Conservation (phyloP, 768 basidiomycete genomes). For the Hypholoma fasciculare region DNA sequence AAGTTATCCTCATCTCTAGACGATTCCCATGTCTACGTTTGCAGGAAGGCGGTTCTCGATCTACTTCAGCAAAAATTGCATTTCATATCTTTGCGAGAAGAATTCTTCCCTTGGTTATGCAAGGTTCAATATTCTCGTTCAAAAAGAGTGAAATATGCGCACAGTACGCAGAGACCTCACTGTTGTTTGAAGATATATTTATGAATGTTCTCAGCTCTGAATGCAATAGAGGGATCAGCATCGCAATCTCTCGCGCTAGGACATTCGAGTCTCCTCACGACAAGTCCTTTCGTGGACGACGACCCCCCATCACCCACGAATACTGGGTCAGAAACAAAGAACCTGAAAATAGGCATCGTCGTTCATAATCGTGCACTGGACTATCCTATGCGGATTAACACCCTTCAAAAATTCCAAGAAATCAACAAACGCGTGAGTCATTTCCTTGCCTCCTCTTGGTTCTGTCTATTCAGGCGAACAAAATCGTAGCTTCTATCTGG, state of each 20-base stretch:
- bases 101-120: conserved; percentile 91
- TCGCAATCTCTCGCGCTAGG: conserved; percentile 52
- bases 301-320: conserved; percentile 43
- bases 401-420: conserved; percentile 73
- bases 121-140: conserved; percentile 76
- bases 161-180: conserved; percentile 35
- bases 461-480: not conserved
- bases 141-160: conserved; percentile 59
- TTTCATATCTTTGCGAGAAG: conserved; percentile 84
- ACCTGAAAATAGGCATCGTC: conserved; percentile 64
- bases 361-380: conserved; percentile 55
- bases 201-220: conserved; percentile 38
- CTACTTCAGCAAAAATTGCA: conserved; percentile 65
- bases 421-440: conserved; percentile 71
- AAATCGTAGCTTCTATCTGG: conserved; percentile 49
- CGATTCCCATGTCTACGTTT: conserved; percentile 93
- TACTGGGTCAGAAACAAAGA: conserved; percentile 39
- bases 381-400: conserved; percentile 73
- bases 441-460: not conserved
- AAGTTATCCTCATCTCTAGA: conserved; percentile 66
- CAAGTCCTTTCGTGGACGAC: conserved; percentile 7
- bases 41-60: conserved; percentile 72
- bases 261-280: conserved; percentile 53
- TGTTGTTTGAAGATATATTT: not conserved
- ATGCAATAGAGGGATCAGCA: conserved; percentile 40